phyloP scores from a whole-genome alignment of 495 filamentous ascomycete species.

The Trypethelium eluteriae region DNA sequence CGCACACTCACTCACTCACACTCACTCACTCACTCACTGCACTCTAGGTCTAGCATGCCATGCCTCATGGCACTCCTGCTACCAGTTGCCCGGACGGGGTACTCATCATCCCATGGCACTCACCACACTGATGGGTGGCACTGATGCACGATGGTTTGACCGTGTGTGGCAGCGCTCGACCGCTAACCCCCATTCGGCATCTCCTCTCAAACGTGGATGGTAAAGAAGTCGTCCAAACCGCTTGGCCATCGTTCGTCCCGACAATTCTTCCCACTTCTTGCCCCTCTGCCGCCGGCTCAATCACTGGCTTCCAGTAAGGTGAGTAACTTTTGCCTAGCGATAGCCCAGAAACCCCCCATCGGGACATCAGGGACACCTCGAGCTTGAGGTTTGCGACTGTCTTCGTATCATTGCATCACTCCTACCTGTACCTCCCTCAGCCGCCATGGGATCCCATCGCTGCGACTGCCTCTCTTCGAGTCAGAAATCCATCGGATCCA shows the following conservation, averaged over 20 bases:
- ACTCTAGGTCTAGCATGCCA: no score
- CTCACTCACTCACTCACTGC: no score
- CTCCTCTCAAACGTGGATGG: not conserved
- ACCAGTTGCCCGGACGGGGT: not conserved
- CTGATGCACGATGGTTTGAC: not conserved
- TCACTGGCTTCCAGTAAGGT: not conserved
- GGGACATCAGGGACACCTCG: not conserved
- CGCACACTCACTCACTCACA: no score
- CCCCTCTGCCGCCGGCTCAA: no score
- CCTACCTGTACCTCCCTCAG: no score
- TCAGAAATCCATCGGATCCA: not conserved
- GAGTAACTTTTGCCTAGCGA: not conserved
- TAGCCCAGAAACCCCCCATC: no score
- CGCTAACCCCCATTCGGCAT: not conserved
- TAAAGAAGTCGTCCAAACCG: not conserved
- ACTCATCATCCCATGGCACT: not conserved
- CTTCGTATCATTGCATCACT: not conserved
- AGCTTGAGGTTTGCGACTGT: constrained; percentile 8
- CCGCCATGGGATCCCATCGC: not conserved
- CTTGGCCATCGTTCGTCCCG: not conserved
- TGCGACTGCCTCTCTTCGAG: no score
- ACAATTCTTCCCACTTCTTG: not conserved
- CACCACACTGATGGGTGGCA: no score
- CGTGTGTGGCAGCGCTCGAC: constrained; percentile 8
- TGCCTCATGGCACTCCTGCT: no score